These are phyloP conservation scores for Microdochium paspali DNA, from an alignment of 2,329 filamentous ascomycete genomes.

Conservation along the genomic window DNA sequence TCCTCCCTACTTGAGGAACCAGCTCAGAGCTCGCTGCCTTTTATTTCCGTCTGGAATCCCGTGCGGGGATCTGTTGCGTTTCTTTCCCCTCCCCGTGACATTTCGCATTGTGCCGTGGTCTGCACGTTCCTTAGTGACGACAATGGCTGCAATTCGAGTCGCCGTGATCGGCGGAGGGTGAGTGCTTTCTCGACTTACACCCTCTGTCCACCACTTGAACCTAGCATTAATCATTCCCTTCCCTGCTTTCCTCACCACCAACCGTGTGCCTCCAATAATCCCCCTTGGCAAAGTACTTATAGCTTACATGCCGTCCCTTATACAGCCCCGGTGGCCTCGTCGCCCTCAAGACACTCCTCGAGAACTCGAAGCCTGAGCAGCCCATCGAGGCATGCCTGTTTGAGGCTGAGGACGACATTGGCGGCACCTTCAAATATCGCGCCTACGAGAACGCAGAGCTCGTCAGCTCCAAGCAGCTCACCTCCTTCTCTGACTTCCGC, in stretches of 20 bases:
- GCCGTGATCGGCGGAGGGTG: neutral
- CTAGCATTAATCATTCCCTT: neutral
- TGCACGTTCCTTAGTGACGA: no score
- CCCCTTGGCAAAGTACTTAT: no score
- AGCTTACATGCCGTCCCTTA: no score
- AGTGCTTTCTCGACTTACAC: neutral
- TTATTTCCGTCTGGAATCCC: no score
- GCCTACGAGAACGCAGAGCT: slow-evolving; percentile 40
- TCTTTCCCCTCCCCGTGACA: no score
- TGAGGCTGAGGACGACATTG: slow-evolving; percentile 31
- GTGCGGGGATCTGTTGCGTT: no score
- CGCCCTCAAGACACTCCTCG: slow-evolving; percentile 27
- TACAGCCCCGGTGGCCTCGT: slow-evolving; percentile 27
- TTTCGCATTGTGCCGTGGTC: no score
- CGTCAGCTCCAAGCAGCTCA: slow-evolving; percentile 40
- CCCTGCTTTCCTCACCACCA: neutral
- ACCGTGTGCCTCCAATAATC: neutral
- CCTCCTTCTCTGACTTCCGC: slow-evolving; percentile 39
- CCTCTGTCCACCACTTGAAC: no score
- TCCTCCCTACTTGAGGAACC: no score
- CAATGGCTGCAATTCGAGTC: neutral
- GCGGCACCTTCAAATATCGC: slow-evolving; percentile 36
- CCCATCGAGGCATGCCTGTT: slow-evolving; percentile 33
- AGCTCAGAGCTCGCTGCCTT: no score
- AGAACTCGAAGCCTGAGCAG: slow-evolving; percentile 13